Conservation (phyloP, 2,329 filamentous ascomycete species). For the Lecanosticta acicola region DNA sequence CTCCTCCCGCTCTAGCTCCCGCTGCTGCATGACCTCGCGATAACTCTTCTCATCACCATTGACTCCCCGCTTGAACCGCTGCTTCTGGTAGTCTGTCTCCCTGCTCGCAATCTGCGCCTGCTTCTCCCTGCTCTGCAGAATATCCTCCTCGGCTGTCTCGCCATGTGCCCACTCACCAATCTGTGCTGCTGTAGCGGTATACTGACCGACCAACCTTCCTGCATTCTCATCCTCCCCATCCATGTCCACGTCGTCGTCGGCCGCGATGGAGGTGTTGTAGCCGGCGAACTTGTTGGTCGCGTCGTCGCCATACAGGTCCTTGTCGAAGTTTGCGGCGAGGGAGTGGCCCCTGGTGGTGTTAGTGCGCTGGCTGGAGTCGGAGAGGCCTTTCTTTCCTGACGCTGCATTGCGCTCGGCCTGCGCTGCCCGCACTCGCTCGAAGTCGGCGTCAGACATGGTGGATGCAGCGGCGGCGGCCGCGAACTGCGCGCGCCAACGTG, state of each 20-base stretch:
- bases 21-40: slow-evolving; percentile 81
- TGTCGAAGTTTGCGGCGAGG: slow-evolving; percentile 84
- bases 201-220: slow-evolving; percentile 77
- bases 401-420: slow-evolving; percentile 88
- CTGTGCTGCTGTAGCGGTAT: slow-evolving; percentile 85
- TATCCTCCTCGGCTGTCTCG: slow-evolving; percentile 87
- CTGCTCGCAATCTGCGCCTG: slow-evolving; percentile 85
- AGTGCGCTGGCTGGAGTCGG: slow-evolving; percentile 69
- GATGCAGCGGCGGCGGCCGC: not conserved
- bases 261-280: slow-evolving; percentile 84
- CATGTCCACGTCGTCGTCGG: slow-evolving; percentile 73
- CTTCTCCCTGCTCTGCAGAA: slow-evolving; percentile 78
- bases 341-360: slow-evolving; percentile 82
- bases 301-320: slow-evolving; percentile 71
- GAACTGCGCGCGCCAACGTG: not conserved
- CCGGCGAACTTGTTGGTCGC: slow-evolving; percentile 76
- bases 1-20: slow-evolving; percentile 90
- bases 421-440: slow-evolving; percentile 78
- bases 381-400: slow-evolving; percentile 68
- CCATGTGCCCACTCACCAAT: slow-evolving; percentile 91
- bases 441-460: slow-evolving; percentile 54
- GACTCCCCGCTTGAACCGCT: slow-evolving; percentile 79
- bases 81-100: slow-evolving; percentile 96
- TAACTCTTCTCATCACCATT: slow-evolving; percentile 74
- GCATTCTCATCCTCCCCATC: slow-evolving; percentile 61